These are phyloP conservation scores for Trametes gibbosa DNA, from an alignment of 768 basidiomycete species.

Conservation along the genomic window DNA sequence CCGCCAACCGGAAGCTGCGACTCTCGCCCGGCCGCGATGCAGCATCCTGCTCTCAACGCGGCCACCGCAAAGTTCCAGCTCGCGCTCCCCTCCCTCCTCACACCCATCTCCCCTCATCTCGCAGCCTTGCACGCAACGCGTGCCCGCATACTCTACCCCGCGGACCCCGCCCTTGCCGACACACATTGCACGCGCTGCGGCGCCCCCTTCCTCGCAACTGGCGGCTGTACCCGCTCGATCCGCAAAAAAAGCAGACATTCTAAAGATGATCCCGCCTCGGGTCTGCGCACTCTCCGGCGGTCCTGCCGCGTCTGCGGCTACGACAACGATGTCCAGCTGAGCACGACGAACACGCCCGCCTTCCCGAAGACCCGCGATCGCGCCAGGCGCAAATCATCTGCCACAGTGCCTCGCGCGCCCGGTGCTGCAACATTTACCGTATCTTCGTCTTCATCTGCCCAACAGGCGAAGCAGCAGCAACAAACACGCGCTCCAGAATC, in stretches of 20 bases:
- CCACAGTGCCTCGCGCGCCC: not conserved
- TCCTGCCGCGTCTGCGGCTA: constrained; percentile 31
- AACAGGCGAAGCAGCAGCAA: too few species aligned
- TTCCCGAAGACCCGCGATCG: constrained; percentile 23
- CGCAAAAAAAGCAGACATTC: constrained; percentile 29
- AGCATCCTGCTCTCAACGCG: constrained; percentile 10
- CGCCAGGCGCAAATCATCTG: constrained; percentile 5
- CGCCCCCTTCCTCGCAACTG: constrained; percentile 41
- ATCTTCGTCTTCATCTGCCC: not conserved
- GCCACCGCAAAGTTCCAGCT: constrained; percentile 32
- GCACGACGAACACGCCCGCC: constrained; percentile 14
- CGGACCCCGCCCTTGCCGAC: constrained; percentile 20
- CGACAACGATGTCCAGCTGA: constrained; percentile 26
- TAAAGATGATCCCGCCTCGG: not conserved
- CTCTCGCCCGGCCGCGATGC: constrained; percentile 4
- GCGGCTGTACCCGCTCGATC: constrained; percentile 36
- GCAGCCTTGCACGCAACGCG: constrained; percentile 60
- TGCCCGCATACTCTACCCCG: constrained; percentile 29
- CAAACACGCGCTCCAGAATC: constrained; percentile 4
- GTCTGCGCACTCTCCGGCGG: constrained; percentile 17
- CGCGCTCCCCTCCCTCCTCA: constrained; percentile 47
- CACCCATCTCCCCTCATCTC: constrained; percentile 51
- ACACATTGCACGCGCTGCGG: constrained; percentile 56
- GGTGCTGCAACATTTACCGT: not conserved
- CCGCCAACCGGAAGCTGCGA: too few species aligned